These are phyloP conservation scores for Cryptosporidium xiaoi DNA, from an alignment of 169 alveolate genomes.

Conservation along the genomic window DNA sequence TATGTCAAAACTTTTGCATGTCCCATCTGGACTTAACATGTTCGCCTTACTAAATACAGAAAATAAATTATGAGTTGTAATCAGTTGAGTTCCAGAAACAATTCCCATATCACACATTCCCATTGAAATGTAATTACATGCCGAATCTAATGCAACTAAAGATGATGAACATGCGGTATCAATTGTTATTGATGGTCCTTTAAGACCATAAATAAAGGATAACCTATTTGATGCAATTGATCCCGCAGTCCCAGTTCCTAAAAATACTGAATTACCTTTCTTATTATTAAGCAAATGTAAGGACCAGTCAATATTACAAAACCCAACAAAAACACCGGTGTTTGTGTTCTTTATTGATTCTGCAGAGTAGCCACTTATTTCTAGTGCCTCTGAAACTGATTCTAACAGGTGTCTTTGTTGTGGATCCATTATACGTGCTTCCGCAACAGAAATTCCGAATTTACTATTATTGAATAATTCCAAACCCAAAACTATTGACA, in stretches of 20 bases:
- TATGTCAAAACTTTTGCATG: slow-evolving; percentile 81
- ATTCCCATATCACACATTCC: slow-evolving; percentile 60
- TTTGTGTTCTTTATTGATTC: slow-evolving; percentile 67
- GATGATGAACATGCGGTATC: slow-evolving; percentile 74
- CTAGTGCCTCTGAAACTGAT: slow-evolving; percentile 19
- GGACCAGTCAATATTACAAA: slow-evolving; percentile 80
- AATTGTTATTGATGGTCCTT: slow-evolving; percentile 69
- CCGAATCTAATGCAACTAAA: slow-evolving; percentile 66
- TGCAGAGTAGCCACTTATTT: slow-evolving; percentile 23
- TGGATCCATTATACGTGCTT: slow-evolving; percentile 67
- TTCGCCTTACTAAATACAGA: slow-evolving; percentile 75
- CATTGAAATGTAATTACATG: slow-evolving; percentile 25
- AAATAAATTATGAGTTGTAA: slow-evolving; percentile 75
- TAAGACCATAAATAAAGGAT: slow-evolving; percentile 52
- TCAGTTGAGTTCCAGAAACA: slow-evolving; percentile 70
- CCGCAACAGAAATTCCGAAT: slow-evolving; percentile 73
- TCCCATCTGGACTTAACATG: slow-evolving; percentile 79
- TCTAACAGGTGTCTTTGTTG: slow-evolving; percentile 57
- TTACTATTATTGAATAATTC: slow-evolving; percentile 76
- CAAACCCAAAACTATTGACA: slow-evolving; percentile 26
- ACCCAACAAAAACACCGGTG: slow-evolving; percentile 80
- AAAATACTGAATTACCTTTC: slow-evolving; percentile 11
- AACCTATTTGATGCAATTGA: slow-evolving; percentile 59
- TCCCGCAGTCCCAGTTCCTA: slow-evolving; percentile 69
- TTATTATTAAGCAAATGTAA: slow-evolving; percentile 22